Evolutionary conservation across 345 rosid genomes (phyloP), one percentile per base, ranked within the genome.

Genomic region (Trapa bicornis): DNA sequence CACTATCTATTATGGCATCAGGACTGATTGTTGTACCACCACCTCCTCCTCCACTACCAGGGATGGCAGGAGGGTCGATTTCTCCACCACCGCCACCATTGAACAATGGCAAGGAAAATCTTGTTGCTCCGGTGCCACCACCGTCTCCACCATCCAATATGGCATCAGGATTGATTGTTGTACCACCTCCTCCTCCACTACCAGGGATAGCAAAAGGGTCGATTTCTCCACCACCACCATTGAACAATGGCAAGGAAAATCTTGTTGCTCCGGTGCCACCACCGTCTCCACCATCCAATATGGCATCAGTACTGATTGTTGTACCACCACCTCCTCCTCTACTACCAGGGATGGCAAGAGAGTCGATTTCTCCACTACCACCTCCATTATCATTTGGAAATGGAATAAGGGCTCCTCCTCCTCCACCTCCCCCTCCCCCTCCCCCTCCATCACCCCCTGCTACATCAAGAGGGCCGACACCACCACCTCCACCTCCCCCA

Each of bases 401-500:
- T 67, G 48, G 68, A 37, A 3, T 42, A 22, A 22, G 29, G 41
- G 71, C 80, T 62, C 88, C 89, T 45, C 94, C 89, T 17, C 68
- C 72, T 36, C 85, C 92, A 0, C 87, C 85, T 32, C 69, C 65
- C 12, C 69, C 65, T 39, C 45, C 71, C 33, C 60, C 38, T 0
- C 63, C 63, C 2, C 38, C 63, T 12, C 63, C 82, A 6, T 22
- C 29, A 22, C 29, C 29, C 29, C 29, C 29, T 22, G 29, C 29
- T 22, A 22, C 29, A 22, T 22, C 29, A 22, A 22, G 29, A 22
- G 29, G 29, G 29, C 29, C 29, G 41, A 70, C 80, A 58, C 88
- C 89, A 50, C 94, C 89, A 22, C 68, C 72, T 36, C 85, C 92
- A 0, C 87, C 85, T 32, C 69, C 65, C 12, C 69, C 65, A 42